A percentile compares a stretch with the other conserved stretches of the same genome.
These are phyloP conservation scores for Pyrus hybrid DNA, from an alignment of 331 rosid genomes.

Conservation along the genomic window DNA sequence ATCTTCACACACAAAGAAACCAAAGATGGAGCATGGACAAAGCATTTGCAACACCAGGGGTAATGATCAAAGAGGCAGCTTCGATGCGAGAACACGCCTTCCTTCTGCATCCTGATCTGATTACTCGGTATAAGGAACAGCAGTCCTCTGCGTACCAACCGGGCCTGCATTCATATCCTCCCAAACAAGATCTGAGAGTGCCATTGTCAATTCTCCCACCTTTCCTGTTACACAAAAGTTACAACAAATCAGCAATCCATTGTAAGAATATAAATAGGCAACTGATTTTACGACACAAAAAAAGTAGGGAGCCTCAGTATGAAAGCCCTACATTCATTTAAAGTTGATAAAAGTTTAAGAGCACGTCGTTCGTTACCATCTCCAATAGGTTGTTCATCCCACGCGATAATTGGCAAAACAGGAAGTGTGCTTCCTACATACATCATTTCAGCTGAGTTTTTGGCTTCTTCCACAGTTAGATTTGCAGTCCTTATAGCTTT, in stretches of 20 bases:
- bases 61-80: neutral
- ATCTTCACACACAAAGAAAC: slow-evolving; percentile 9
- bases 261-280: neutral
- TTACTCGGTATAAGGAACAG: slow-evolving; percentile 31
- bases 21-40: neutral
- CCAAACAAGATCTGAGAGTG: slow-evolving; percentile 75
- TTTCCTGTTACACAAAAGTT: slow-evolving; percentile 35
- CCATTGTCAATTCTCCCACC: slow-evolving; percentile 81
- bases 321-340: neutral
- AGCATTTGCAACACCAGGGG: neutral
- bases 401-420: slow-evolving; percentile 55
- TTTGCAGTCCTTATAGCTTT: slow-evolving; percentile 38
- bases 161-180: slow-evolving; percentile 79
- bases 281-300: neutral
- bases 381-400: slow-evolving; percentile 78
- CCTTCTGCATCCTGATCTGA: slow-evolving; percentile 10
- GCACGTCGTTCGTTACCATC: slow-evolving; percentile 36
- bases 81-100: slow-evolving; percentile 9
- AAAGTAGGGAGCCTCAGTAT: neutral
- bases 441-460: slow-evolving; percentile 82
- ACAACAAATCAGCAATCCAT: neutral
- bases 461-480: slow-evolving; percentile 59
- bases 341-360: neutral
- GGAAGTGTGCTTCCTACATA: slow-evolving; percentile 91
- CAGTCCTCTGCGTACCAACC: slow-evolving; percentile 37